Percentiles rank a stretch among this genome's conserved stretches.
These are phyloP conservation scores for Herpetomonas muscarum DNA, from an alignment of 208 protist genomes.

Conservation along the genomic window DNA sequence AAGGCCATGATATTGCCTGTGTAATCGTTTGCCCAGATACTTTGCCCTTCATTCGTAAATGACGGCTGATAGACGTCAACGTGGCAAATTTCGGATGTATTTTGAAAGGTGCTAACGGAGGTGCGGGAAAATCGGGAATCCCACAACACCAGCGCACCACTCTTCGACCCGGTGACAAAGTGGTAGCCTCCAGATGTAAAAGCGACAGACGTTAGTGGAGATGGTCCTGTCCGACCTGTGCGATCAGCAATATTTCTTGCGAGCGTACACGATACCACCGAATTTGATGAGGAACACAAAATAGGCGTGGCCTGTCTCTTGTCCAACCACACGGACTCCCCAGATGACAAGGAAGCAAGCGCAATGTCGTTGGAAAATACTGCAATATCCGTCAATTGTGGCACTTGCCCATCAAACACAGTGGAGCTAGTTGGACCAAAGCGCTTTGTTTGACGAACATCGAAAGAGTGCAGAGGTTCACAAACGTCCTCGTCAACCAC, in stretches of 20 bases:
- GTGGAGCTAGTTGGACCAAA: neutral
- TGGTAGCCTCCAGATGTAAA: conserved; percentile 19
- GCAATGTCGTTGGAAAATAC: conserved; percentile 26
- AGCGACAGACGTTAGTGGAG: conserved; percentile 25
- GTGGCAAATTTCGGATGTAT: conserved; percentile 15
- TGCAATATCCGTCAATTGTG: conserved; percentile 23
- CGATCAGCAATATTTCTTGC: conserved; percentile 2
- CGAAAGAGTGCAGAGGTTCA: conserved; percentile 41
- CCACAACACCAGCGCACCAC: conserved; percentile 51
- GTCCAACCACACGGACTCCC: conserved; percentile 40
- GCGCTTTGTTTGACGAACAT: conserved; percentile 9
- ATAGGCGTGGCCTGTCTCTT: conserved; percentile 9
- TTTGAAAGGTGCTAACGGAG: conserved; percentile 20
- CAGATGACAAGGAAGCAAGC: conserved; percentile 45
- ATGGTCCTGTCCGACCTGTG: neutral
- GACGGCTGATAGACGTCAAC: conserved; percentile 8
- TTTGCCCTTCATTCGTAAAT: neutral
- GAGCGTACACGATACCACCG: neutral
- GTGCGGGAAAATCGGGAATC: conserved; percentile 37
- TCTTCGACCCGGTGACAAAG: conserved; percentile 41
- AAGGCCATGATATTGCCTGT: conserved; percentile 10
- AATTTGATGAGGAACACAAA: neutral
- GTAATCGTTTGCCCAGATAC: conserved; percentile 11
- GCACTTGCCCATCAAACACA: neutral
- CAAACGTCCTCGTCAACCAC: conserved; percentile 59